Conservation (phyloP, 2,329 filamentous ascomycete genomes). For the Biscogniauxia mediterranea region DNA sequence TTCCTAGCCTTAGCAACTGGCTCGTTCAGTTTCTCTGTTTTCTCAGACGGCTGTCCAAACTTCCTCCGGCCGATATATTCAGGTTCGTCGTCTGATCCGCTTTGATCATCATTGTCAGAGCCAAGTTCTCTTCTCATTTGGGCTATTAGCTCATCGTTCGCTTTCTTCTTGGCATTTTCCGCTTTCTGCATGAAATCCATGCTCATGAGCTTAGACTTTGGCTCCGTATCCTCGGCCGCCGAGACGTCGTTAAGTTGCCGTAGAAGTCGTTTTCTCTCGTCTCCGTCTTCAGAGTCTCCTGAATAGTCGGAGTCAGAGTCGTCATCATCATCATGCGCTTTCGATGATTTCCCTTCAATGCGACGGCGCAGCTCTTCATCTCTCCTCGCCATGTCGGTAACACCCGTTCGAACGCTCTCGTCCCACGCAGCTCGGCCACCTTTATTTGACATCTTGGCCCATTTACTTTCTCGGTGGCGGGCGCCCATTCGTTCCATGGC, state of each 20-base stretch:
- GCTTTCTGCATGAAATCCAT: constrained; percentile 96
- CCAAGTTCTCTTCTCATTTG: constrained; percentile 72
- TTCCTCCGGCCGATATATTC: constrained; percentile 66
- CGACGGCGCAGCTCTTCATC: constrained; percentile 80
- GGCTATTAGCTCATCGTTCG: constrained; percentile 74
- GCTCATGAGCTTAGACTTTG: constrained; percentile 67
- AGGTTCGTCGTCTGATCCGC: constrained; percentile 49
- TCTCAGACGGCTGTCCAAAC: constrained; percentile 54
- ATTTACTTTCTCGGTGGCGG: constrained; percentile 84
- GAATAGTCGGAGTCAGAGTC: constrained; percentile 54
- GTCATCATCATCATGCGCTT: constrained; percentile 33
- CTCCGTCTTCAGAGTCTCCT: constrained; percentile 56
- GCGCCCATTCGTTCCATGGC: constrained; percentile 84
- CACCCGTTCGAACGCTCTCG: constrained; percentile 74
- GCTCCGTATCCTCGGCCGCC: constrained; percentile 47
- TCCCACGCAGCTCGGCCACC: constrained; percentile 84
- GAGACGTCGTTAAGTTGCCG: constrained; percentile 46
- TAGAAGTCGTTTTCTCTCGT: constrained; percentile 48
- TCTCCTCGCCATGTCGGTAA: constrained; percentile 76
- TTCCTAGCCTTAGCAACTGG: constrained; percentile 22
- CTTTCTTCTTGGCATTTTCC: constrained; percentile 72
- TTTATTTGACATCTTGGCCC: constrained; percentile 82
- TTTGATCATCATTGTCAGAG: constrained; percentile 53
- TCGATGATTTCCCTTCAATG: constrained; percentile 65
- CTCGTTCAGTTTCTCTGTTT: constrained; percentile 24